Evolutionary conservation across 768 basidiomycete genomes (phyloP), one percentile per base, ranked within the genome.

Genomic region (Termitomyces heimii): DNA sequence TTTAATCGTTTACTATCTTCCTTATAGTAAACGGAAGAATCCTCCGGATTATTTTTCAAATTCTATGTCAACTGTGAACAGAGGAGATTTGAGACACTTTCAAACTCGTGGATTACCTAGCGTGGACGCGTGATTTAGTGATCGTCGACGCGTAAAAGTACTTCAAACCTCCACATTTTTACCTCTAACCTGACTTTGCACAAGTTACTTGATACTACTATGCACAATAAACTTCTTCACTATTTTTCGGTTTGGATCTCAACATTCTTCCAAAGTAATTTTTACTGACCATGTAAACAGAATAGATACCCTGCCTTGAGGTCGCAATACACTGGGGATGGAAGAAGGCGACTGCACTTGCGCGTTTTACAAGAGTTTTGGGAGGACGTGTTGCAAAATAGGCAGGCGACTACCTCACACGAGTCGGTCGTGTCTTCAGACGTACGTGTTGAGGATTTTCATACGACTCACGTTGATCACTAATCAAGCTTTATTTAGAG

Each of bases 301-400:
- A 66, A 52, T 55, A 68, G 71, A 58, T 86, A 86, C 58, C 64
- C 74, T 13, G 59, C 67, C 16, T 58, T 77, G 12, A 85, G 81
- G 64, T 65, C 67, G 4, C 73, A 65, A 39, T 71, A 77, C 63
- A 81, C 82, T 35, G 64, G 69, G 18, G 80, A 84, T 63, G 85
- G 84, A 20, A 77, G 85, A 52, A 77, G 85, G 16, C 77, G 69
- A 67, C 80, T 80, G 81, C 74, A 74, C 55, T 67, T 87, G 56
- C 78, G 78, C 29, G 74, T 79, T 31, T 74, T 82, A 14, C 69
- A 80, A 63, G 68, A 76, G 53, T 77, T 84, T 65, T 80, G 84
- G 84, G 67, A 60, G 57, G 51, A 42, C 53, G 73, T 68, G 53
- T 54, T 55, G 35, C 51, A 53, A 13, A 29, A 50, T 26, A 43